A percentile compares a stretch with the other conserved stretches of the same genome.
These are phyloP conservation scores for Olyra latifolia DNA, from an alignment of 176 grass and related monocot species.

Conservation along the genomic window DNA sequence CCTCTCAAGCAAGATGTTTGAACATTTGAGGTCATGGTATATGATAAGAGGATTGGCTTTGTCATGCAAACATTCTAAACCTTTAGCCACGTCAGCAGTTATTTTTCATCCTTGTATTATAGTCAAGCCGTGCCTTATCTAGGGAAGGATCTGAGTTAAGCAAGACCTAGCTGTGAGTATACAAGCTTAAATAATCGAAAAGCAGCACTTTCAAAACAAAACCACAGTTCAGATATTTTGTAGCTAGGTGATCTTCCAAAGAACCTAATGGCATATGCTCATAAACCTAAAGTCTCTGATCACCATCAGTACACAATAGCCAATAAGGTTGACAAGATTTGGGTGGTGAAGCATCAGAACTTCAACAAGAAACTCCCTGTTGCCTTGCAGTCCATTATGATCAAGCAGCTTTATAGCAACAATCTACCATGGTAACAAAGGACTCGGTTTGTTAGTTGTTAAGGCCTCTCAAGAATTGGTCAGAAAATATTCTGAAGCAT, in stretches of 20 bases:
- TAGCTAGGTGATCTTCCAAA: conserved; percentile 48
- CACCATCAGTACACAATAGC: conserved; percentile 65
- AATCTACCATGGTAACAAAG: conserved; percentile 30
- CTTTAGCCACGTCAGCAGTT: conserved; percentile 53
- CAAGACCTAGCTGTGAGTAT: conserved; percentile 3
- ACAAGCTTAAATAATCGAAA: background rate
- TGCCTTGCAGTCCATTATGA: conserved; percentile 65
- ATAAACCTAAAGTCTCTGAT: conserved; percentile 62
- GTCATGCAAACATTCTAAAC: conserved; percentile 56
- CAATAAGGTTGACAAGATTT: conserved; percentile 61
- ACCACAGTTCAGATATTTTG: background rate
- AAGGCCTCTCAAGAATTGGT: background rate
- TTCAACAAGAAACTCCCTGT: conserved; percentile 58
- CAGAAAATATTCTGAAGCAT: background rate
- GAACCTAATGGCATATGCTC: conserved; percentile 66
- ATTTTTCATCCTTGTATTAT: conserved; percentile 72
- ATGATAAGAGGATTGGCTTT: conserved; percentile 66
- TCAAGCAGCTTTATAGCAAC: conserved; percentile 70
- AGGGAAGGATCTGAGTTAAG: conserved; percentile 38
- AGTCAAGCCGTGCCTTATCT: conserved; percentile 42
- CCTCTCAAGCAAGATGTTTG: conserved; percentile 61
- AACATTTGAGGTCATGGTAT: conserved; percentile 64
- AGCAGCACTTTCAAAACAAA: background rate
- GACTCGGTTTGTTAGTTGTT: conserved; percentile 3
- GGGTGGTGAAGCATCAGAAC: conserved; percentile 64